Evolutionary conservation across 2,329 filamentous ascomycete species (phyloP).

Genomic region (Aspergillus chevalieri): DNA sequence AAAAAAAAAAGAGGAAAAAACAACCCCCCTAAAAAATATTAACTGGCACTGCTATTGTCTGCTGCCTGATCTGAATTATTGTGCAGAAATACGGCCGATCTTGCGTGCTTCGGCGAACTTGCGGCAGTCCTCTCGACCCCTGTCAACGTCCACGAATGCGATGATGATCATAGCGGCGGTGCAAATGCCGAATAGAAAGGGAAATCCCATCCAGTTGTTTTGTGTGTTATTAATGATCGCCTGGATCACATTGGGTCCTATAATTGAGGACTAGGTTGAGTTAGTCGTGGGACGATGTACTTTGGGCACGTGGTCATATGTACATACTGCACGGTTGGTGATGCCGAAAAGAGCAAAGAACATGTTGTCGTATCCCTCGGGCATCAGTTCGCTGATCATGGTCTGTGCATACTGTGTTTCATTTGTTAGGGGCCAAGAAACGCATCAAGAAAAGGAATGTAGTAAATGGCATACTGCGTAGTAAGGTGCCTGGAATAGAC

Average conservation of each 20-base stretch:
- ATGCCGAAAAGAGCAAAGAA: slow-evolving; percentile 42
- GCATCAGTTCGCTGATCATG: slow-evolving; percentile 41
- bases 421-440: not conserved
- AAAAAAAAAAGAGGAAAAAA: no score
- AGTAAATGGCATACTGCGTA: slow-evolving; percentile 27
- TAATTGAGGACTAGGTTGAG: slow-evolving; percentile 34
- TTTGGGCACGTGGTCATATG: not conserved
- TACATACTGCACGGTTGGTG: slow-evolving; percentile 38
- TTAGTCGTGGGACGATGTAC: no score
- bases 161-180: slow-evolving; percentile 33
- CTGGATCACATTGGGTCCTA: slow-evolving; percentile 40
- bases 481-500: slow-evolving; percentile 39
- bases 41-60: no score
- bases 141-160: slow-evolving; percentile 36
- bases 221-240: slow-evolving; percentile 38
- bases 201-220: slow-evolving; percentile 42
- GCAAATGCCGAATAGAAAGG: slow-evolving; percentile 37
- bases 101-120: slow-evolving; percentile 33
- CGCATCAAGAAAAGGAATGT: not conserved
- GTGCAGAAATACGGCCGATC: slow-evolving; percentile 19
- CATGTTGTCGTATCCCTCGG: slow-evolving; percentile 40
- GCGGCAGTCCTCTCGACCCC: slow-evolving; percentile 34
- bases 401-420: slow-evolving; percentile 34
- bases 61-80: slow-evolving; percentile 4
- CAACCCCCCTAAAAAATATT: no score